These are phyloP conservation scores for Hypoxylon intermedium DNA, from an alignment of 495 filamentous ascomycete genomes.

Conservation along the genomic window DNA sequence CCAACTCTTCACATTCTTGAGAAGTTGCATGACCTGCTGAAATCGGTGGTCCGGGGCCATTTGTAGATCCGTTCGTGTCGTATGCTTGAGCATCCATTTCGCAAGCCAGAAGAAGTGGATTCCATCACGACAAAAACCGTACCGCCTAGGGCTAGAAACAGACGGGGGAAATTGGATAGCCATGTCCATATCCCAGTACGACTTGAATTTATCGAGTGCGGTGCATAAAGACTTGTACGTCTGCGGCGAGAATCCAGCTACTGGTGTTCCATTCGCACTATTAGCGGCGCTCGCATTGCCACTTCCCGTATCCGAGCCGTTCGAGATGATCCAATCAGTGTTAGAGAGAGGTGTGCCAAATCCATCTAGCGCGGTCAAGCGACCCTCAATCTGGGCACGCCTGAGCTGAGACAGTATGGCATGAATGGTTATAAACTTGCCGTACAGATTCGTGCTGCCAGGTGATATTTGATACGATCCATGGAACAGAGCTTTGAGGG, in stretches of 20 bases:
- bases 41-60: slow-evolving; percentile 63
- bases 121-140: slow-evolving; percentile 70
- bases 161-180: slow-evolving; percentile 64
- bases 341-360: slow-evolving; percentile 55
- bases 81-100: slow-evolving; percentile 58
- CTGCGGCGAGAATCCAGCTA: slow-evolving; percentile 44
- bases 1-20: slow-evolving; percentile 64
- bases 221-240: slow-evolving; percentile 47
- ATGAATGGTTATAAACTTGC: slow-evolving; percentile 75
- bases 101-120: slow-evolving; percentile 72
- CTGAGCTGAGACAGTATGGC: slow-evolving; percentile 64
- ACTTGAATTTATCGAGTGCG: slow-evolving; percentile 70
- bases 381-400: slow-evolving; percentile 44
- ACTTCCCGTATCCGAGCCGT: slow-evolving; percentile 38
- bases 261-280: slow-evolving; percentile 61
- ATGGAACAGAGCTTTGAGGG: slow-evolving; percentile 62
- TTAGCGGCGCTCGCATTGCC: slow-evolving; percentile 40
- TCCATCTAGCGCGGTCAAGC: slow-evolving; percentile 43
- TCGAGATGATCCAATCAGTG: slow-evolving; percentile 55
- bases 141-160: slow-evolving; percentile 52
- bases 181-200: slow-evolving; percentile 70
- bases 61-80: slow-evolving; percentile 52
- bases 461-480: slow-evolving; percentile 58
- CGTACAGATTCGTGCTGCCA: slow-evolving; percentile 67
- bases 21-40: slow-evolving; percentile 60